These are phyloP conservation scores for Aspergillus clavatus DNA, from an alignment of 2,329 filamentous ascomycete genomes.

Conservation along the genomic window DNA sequence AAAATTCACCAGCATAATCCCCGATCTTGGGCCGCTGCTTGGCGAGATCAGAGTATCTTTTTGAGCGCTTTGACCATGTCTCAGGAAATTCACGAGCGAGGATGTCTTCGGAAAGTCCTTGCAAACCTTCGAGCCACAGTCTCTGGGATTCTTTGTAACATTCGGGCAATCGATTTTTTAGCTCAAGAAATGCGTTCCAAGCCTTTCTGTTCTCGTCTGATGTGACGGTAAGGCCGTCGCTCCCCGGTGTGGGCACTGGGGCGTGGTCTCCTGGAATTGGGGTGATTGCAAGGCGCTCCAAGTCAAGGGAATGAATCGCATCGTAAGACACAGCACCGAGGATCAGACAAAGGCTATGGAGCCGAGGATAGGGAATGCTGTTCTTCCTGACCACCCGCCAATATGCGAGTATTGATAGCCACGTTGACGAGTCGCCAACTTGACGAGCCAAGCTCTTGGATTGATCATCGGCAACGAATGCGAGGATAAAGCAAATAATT, in stretches of 20 bases:
- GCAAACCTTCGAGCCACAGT: conserved; percentile 42
- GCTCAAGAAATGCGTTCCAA: conserved; percentile 37
- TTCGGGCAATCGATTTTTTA: conserved; percentile 38
- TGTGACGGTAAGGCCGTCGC: conserved; percentile 36
- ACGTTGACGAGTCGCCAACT: conserved; percentile 38
- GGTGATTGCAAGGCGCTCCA: conserved; percentile 41
- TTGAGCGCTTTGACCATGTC: conserved; percentile 42
- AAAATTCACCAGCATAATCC: conserved; percentile 36
- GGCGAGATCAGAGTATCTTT: conserved; percentile 34
- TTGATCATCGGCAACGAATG: conserved; percentile 42
- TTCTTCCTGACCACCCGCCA: conserved; percentile 43
- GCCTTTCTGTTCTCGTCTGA: conserved; percentile 35
- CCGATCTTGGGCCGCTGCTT: conserved; percentile 31
- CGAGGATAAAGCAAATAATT: conserved; percentile 45
- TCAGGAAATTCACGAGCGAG: conserved; percentile 39
- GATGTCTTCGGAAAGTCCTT: conserved; percentile 38
- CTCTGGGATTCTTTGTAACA: conserved; percentile 39
- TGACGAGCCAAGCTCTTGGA: conserved; percentile 34
- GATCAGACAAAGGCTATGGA: conserved; percentile 43
- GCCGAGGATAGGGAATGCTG: conserved; percentile 35
- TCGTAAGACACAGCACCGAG: conserved; percentile 46
- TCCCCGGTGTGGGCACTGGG: conserved; percentile 41
- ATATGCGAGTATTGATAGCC: conserved; percentile 46
- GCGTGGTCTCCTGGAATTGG: conserved; percentile 37
- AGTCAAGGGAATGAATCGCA: conserved; percentile 41